These are phyloP conservation scores for Desmodesmus armatus DNA, from an alignment of 139 green algal species.

Conservation along the genomic window DNA sequence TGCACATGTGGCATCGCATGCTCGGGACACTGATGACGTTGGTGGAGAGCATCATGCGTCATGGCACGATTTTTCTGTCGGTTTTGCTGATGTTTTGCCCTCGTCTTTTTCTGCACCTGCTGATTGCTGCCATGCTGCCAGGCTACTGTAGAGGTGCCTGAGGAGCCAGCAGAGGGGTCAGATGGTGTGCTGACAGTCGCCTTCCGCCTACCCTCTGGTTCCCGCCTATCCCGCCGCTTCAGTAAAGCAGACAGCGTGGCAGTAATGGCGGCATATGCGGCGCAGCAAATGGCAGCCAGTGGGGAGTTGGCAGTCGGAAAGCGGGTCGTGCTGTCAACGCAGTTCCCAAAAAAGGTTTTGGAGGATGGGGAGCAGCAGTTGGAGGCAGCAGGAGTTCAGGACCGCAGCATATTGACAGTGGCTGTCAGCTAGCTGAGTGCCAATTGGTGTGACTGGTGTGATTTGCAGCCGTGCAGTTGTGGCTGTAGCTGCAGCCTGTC, in stretches of 20 bases:
- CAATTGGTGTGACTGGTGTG: too few species aligned
- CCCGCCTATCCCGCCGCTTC: slow-evolving; percentile 27
- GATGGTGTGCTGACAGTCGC: slow-evolving; percentile 13
- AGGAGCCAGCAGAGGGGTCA: slow-evolving; percentile 42
- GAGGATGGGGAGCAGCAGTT: neutral
- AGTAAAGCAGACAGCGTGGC: neutral
- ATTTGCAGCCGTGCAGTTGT: neutral
- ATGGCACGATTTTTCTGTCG: neutral
- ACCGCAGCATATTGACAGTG: slow-evolving; percentile 37
- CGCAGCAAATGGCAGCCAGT: slow-evolving; percentile 10
- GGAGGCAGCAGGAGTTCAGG: slow-evolving; percentile 17
- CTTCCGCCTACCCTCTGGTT: slow-evolving; percentile 33
- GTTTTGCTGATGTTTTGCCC: neutral
- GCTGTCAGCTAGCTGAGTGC: neutral
- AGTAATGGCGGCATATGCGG: slow-evolving; percentile 37
- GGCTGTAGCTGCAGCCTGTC: neutral
- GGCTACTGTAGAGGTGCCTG: slow-evolving; percentile 1
- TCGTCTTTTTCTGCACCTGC: neutral
- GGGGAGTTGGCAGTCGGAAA: neutral
- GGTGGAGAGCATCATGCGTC: neutral
- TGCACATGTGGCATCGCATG: too few species aligned
- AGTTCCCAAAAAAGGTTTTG: slow-evolving; percentile 29
- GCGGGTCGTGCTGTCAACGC: slow-evolving; percentile 27
- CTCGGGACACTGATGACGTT: too few species aligned
- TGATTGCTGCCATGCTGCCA: neutral